These are phyloP conservation scores for Plasmodium falciparum DNA, from an alignment of 169 alveolate species.

Conservation along the genomic window DNA sequence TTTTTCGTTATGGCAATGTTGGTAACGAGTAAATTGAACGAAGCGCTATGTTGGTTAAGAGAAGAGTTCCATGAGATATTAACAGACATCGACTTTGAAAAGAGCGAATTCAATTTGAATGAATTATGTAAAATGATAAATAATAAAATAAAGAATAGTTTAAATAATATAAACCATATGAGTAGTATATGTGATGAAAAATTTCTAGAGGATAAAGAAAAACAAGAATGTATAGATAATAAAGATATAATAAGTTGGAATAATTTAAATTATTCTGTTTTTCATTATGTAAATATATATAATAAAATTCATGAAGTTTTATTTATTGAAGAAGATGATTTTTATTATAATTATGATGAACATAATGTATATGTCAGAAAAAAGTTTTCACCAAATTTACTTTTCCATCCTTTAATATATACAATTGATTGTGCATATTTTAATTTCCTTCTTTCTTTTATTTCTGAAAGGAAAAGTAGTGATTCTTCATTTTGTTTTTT, in stretches of 20 bases:
- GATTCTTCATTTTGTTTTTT: neutral
- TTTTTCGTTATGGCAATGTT: constrained; percentile 1
- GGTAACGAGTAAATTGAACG: constrained; percentile 35
- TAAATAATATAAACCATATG: neutral
- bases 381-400: constrained; percentile 18
- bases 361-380: constrained; percentile 23
- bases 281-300: constrained; percentile 40
- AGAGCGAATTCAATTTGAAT: constrained; percentile 20
- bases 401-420: constrained; percentile 40
- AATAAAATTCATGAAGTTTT: constrained; percentile 26
- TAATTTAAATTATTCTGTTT: constrained; percentile 33
- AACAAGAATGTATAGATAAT: constrained; percentile 11
- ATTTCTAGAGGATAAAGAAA: neutral
- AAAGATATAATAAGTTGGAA: constrained; percentile 19
- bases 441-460: constrained; percentile 39
- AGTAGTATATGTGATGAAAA: neutral
- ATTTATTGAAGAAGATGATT: constrained; percentile 54
- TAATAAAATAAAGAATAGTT: constrained; percentile 10
- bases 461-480: neutral
- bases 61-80: constrained; percentile 41
- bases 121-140: constrained; percentile 30
- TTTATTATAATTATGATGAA: constrained; percentile 38
- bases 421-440: constrained; percentile 46
- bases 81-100: constrained; percentile 34
- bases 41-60: constrained; percentile 44